Evolutionary conservation across 2,329 filamentous ascomycete species (phyloP), one percentile per base, ranked within the genome.

Genomic region (Fusarium xyrophilum): DNA sequence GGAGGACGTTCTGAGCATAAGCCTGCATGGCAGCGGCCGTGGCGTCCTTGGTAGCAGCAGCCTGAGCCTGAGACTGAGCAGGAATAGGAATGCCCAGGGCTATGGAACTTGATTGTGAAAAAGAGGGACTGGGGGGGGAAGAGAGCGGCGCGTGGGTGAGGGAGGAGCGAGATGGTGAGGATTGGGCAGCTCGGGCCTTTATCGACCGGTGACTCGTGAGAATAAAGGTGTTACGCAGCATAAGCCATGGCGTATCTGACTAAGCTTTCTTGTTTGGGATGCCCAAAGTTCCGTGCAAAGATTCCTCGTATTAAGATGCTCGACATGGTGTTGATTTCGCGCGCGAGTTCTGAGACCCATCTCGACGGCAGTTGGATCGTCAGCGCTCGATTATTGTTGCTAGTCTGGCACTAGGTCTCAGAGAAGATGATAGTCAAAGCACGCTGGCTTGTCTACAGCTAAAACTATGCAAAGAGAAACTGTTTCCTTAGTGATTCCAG

Each of bases 71-170:
- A 3, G 51, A 52, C 53, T 59, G 54, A 1, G 44, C 32, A 3
- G 70, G 67, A 7, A 72, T 69, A 4, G 69, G 69, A 2, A 67
- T 44, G 4, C 70, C 70, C 3, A 69, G 27, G 1, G n/a, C n/a
- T n/a, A 13, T 42, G 19, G 10, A 60, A 25, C 21, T 44, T 65
- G 60, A 65, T 65, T 8, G 6, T 19, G 30, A 43, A 50, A 50
- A 5, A 10, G 32, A 28, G 33, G 2, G 44, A 32, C 28, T 13
- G 21, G 10, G 15, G 2, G 2, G 15, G 3, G 14, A 10, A 33
- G 30, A 4, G 27, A 60, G 21, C 14, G 35, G 13, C 10, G 35
- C 3, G 17, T 43, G 40, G 6, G 7, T 23, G 25, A 17, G 3
- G 2, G 9, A 17, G 6, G 5, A 7, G 10, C 2, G 7, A 14